Evolutionary conservation across 345 rosid genomes (phyloP).

Genomic region (Citrus sp.): DNA sequence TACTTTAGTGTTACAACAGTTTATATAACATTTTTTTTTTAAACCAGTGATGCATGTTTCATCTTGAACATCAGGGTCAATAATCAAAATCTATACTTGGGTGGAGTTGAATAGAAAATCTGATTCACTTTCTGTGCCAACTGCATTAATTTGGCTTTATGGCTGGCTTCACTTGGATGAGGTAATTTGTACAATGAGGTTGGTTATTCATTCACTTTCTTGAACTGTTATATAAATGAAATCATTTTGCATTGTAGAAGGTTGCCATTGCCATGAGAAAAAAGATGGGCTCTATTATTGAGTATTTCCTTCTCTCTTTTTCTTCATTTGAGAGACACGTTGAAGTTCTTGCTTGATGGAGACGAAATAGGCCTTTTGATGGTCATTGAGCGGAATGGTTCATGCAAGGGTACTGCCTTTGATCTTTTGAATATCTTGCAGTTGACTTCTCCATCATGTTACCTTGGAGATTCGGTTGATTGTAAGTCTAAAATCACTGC

Average conservation of each 20-base stretch:
- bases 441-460: neutral
- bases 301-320: neutral
- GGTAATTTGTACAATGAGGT: neutral
- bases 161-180: neutral
- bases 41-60: neutral
- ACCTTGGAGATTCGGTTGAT: neutral
- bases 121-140: neutral
- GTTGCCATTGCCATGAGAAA: neutral
- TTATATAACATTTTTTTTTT: neutral
- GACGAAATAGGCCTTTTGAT: neutral
- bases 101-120: neutral
- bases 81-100: neutral
- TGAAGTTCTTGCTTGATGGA: neutral
- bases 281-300: neutral
- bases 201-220: neutral
- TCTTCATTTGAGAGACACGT: neutral
- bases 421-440: neutral
- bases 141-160: neutral
- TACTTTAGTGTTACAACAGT: neutral
- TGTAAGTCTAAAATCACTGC: neutral
- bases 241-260: neutral
- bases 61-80: neutral
- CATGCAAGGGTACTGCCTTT: neutral
- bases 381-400: neutral
- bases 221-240: neutral